Conservation (phyloP, 768 basidiomycete genomes). For the Neoboletus brunneissimus region DNA sequence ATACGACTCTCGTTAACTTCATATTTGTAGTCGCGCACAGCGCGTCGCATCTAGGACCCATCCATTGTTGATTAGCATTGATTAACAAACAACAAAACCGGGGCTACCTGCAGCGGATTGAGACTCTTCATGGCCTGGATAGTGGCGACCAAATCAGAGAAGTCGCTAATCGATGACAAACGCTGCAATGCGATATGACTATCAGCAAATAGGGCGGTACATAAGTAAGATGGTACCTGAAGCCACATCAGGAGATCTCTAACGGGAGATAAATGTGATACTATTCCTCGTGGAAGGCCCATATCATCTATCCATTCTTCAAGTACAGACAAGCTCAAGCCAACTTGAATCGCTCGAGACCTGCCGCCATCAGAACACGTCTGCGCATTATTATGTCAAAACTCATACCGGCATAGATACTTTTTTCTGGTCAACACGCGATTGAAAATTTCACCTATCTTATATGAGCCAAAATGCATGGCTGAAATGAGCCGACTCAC, state of each 20-base stretch:
- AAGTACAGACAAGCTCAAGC: slow-evolving; percentile 77
- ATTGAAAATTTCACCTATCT: slow-evolving; percentile 78
- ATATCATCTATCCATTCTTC: slow-evolving; percentile 91
- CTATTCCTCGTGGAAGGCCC: slow-evolving; percentile 75
- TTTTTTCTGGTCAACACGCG: slow-evolving; percentile 88
- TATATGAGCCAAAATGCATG: slow-evolving; percentile 8
- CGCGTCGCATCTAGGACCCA: slow-evolving; percentile 74
- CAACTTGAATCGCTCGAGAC: slow-evolving; percentile 85
- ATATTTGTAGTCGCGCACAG: slow-evolving; percentile 89
- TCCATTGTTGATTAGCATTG: neutral
- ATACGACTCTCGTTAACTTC: slow-evolving; percentile 91
- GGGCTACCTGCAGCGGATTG: slow-evolving; percentile 83
- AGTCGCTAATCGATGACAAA: slow-evolving; percentile 83
- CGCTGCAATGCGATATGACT: slow-evolving; percentile 44
- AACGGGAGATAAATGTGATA: slow-evolving; percentile 79
- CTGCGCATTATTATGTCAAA: neutral
- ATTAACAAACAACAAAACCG: neutral
- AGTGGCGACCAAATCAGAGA: slow-evolving; percentile 83
- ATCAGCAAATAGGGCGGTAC: neutral
- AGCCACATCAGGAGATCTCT: slow-evolving; percentile 84
- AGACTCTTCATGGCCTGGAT: slow-evolving; percentile 84
- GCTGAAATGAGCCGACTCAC: slow-evolving; percentile 46
- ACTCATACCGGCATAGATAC: slow-evolving; percentile 78
- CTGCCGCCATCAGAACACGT: slow-evolving; percentile 28
- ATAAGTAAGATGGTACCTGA: slow-evolving; percentile 48